A percentile compares a stretch with the other conserved stretches of the same genome.
These are phyloP conservation scores for Rutstroemia sp. DNA, from an alignment of 2,329 filamentous ascomycete species.

Conservation along the genomic window DNA sequence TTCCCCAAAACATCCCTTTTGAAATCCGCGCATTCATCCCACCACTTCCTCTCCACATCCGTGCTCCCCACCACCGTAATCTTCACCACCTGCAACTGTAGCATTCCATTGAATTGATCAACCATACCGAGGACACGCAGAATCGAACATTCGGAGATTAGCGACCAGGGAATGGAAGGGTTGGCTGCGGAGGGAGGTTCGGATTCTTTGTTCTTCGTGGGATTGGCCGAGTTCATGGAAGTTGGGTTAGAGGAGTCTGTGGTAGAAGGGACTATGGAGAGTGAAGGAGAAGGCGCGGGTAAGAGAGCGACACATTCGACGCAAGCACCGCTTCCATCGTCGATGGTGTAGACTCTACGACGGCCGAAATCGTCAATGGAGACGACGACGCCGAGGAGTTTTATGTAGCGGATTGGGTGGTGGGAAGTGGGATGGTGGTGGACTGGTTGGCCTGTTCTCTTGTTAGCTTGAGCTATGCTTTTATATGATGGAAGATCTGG, in stretches of 20 bases:
- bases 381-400: conserved; percentile 63
- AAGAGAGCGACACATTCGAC: conserved; percentile 37
- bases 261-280: not conserved
- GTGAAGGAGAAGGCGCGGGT: conserved; percentile 7
- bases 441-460: conserved; percentile 42
- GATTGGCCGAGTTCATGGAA: not conserved
- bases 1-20: conserved; percentile 40
- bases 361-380: conserved; percentile 45
- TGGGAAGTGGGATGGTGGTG: conserved; percentile 56
- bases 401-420: conserved; percentile 70
- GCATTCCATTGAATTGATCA: conserved; percentile 39
- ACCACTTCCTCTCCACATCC: conserved; percentile 49
- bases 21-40: conserved; percentile 48
- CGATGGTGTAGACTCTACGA: conserved; percentile 48
- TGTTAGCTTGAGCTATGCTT: not conserved
- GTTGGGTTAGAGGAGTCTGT: not conserved
- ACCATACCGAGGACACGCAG: conserved; percentile 51
- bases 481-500: too few relatives aligned
- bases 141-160: conserved; percentile 44
- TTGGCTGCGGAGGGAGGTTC: conserved; percentile 49
- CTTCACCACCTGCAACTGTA: conserved; percentile 47
- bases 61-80: conserved; percentile 43
- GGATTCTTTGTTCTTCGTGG: not conserved
- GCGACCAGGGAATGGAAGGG: conserved; percentile 21
- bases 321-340: conserved; percentile 56